Conservation (phyloP, 495 filamentous ascomycete genomes). For the Penicillium paxilli region DNA sequence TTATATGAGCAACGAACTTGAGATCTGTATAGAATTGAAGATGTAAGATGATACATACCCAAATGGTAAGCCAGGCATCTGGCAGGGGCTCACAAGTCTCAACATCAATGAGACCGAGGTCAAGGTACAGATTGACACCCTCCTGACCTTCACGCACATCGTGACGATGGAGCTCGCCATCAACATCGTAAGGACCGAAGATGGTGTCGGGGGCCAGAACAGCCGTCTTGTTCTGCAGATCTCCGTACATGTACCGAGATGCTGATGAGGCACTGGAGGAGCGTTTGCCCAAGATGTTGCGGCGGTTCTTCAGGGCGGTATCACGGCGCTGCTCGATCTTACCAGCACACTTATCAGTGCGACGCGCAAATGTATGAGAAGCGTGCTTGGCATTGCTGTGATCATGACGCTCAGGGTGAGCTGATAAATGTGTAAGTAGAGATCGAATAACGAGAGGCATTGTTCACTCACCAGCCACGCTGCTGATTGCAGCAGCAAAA, state of each 20-base stretch:
- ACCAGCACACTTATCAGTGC: constrained; percentile 5
- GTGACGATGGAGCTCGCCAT: constrained; percentile 11
- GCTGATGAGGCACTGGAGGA: neutral
- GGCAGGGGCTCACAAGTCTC: constrained; percentile 14
- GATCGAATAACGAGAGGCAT: neutral
- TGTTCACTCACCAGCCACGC: neutral
- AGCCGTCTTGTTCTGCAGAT: constrained; percentile 17
- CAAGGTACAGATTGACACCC: constrained; percentile 1
- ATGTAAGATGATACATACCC: neutral
- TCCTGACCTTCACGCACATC: constrained; percentile 7
- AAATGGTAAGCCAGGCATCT: constrained; percentile 11
- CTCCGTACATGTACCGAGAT: constrained; percentile 1
- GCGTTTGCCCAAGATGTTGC: neutral
- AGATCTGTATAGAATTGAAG: neutral
- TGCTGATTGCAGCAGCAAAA: neutral
- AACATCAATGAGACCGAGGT: constrained; percentile 4
- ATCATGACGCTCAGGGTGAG: constrained; percentile 8
- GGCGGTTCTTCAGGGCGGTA: constrained; percentile 1
- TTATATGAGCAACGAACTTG: neutral
- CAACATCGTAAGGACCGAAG: constrained; percentile 13
- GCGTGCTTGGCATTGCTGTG: neutral
- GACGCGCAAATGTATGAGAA: neutral
- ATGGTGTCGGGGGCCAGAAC: neutral
- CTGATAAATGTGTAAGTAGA: neutral
- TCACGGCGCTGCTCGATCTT: constrained; percentile 6